Base-by-base conservation (phyloP, 495 filamentous ascomycete genomes). In the Neurospora terricola region DNA sequence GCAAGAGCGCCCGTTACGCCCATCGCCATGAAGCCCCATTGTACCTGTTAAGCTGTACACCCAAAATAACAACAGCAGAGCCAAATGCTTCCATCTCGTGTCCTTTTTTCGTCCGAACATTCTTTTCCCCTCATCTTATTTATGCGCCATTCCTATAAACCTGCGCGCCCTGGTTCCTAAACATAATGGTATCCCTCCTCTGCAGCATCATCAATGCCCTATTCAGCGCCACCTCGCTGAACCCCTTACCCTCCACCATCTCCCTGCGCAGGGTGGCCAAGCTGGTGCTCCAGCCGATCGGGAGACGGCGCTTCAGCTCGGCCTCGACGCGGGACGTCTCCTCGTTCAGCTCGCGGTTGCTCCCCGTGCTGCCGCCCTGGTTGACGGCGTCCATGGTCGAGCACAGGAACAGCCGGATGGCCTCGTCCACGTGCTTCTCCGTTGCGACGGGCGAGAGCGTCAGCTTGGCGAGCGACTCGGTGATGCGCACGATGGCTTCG, bases 371-470 rank as follows among this genome's bases (percentile, higher is more conserved):
- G 54, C 54, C 54, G 37, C 95, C 96, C 77, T 97, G 93, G 59
- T 92, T 93, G 48, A 98, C 93, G 4, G 96, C 96, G 81, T 99
- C 95, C 96, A 99, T 99, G 69, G 96, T 99, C 2, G 90, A 93
- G 59, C 95, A 96, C 5, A 99, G 84, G 90, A 99, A 99, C 38
- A 99, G 88, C 0, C 96, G 91, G 78, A 99, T 99, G 2, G 96
- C 96, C 84, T 99, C 96, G 80, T 99, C 94, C 69, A 99, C 96
- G 81, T 99, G 96, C 70, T 88, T 86, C 81, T 97, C 94, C 2
- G 91, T 93, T 27, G 94, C 96, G 37, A 97, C 86, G 36, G 94
- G 90, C 0, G 90, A 92, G 34, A 99, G 89, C 1, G 90, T 86
- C 18, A 99, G 83, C 81, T 99, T 99, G 71, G 96, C 96, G 4